Conservation (phyloP, 306 rosid species). For the Lathyrus sativus region DNA sequence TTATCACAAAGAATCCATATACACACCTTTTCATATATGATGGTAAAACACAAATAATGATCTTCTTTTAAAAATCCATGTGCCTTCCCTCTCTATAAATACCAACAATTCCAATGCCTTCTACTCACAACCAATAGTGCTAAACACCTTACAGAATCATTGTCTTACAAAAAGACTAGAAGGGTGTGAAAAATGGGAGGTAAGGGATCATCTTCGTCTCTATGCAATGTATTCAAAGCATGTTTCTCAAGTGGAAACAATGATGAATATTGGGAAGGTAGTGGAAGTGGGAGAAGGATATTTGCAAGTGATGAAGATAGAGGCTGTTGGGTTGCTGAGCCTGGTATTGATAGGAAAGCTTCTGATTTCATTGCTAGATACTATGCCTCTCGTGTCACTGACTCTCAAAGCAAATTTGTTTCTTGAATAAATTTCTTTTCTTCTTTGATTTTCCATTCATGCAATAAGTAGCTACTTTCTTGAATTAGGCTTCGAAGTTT, state of each 20-base stretch:
- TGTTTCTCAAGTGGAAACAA: slow-evolving; percentile 57
- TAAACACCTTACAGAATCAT: neutral
- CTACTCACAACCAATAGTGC: slow-evolving; percentile 21
- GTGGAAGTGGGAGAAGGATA: slow-evolving; percentile 47
- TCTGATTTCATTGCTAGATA: slow-evolving; percentile 69
- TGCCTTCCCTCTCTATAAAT: slow-evolving; percentile 46
- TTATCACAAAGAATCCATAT: slow-evolving; percentile 45
- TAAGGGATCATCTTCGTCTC: slow-evolving; percentile 50
- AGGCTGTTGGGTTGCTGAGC: slow-evolving; percentile 69
- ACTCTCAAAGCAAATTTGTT: slow-evolving; percentile 46
- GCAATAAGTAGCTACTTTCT: neutral
- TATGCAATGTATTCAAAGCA: slow-evolving; percentile 57
- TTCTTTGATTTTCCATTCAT: slow-evolving; percentile 16
- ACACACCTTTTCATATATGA: slow-evolving; percentile 21
- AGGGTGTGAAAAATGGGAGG: slow-evolving; percentile 47
- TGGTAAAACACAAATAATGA: neutral
- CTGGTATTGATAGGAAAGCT: slow-evolving; percentile 78
- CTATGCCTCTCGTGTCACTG: slow-evolving; percentile 60
- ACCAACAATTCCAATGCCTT: neutral
- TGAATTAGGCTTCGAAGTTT: neutral
- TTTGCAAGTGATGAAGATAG: slow-evolving; percentile 73
- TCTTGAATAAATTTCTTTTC: slow-evolving; percentile 5
- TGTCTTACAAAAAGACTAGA: neutral
- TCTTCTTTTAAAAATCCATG: slow-evolving; percentile 2
- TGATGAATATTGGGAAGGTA: slow-evolving; percentile 55